Evolutionary conservation across 2,329 filamentous ascomycete species (phyloP), one percentile per base, ranked within the genome.

Genomic region (Lizonia empirigonia): DNA sequence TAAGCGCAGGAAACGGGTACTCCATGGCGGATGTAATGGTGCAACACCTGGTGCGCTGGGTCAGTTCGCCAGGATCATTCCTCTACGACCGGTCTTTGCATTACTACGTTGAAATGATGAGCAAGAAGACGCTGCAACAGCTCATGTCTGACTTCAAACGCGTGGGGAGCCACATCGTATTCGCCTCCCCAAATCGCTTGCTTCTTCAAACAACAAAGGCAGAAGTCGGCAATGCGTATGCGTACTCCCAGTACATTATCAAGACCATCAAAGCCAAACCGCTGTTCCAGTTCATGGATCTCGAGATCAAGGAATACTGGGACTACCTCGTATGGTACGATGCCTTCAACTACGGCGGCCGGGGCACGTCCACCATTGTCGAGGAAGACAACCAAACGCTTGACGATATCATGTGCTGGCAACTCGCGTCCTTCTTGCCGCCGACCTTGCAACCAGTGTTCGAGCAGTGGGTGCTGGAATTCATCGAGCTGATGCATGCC

Each of bases 321-420:
- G 94, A 99, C 72, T 97, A 97, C 66, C 85, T 99, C 0, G 86
- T 97, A 4, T 99, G 94, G 94, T 97, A 97, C 62, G 94, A 99
- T 63, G 91, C 97, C 74, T 97, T 93, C 80, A 99, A 99, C 78
- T 97, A 97, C 66, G 95, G 94, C 47, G 94, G 94, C 54, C 95
- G 95, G 67, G 94, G 90, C 4, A 96, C 91, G 60, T 85, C 87
- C 40, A 85, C 94, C 64, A 89, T 97, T 3, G 81, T 88, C 7
- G 86, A 86, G 61, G 80, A 80, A 8, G 90, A 93, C 63, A 85
- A 88, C 35, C 91, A 97, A 69, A 82, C 84, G 3, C 82, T 97
- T 12, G 89, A 97, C 64, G 94, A 89, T 9, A 85, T 99, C 65
- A 97, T 99, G 92, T 90, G 96, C 74, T 99, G 95, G 95, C 94